Conservation (phyloP, 108 stramenopile species). For the Cyclotella kingstonii region DNA sequence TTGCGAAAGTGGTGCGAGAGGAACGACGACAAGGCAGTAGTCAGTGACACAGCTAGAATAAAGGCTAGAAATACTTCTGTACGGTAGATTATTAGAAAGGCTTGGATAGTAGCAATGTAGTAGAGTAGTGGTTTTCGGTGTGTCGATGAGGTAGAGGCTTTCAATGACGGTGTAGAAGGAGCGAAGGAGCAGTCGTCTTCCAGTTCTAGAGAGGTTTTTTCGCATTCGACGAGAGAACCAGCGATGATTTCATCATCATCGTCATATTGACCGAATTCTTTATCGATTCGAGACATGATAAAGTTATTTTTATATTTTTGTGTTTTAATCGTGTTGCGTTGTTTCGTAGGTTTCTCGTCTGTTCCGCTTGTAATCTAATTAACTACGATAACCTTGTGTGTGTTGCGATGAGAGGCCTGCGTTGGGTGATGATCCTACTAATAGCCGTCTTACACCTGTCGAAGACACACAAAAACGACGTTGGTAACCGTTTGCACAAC, state of each 20-base stretch:
- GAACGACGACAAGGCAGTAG: conserved; percentile 15
- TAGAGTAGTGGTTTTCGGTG: conserved; percentile 26
- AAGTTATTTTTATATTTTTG: not conserved
- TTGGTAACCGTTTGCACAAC: no score
- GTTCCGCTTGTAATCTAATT: no score
- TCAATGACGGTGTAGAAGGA: conserved; percentile 5
- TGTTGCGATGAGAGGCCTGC: no score
- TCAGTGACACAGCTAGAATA: conserved; percentile 25
- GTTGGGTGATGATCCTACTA: no score
- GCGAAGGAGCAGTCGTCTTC: conserved; percentile 9
- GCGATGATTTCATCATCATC: conserved; percentile 13
- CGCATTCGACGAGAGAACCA: conserved; percentile 15
- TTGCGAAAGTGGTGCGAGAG: not conserved
- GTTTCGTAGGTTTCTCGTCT: no score
- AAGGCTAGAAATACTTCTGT: conserved; percentile 32
- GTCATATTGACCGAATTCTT: conserved; percentile 43
- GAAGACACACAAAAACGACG: no score
- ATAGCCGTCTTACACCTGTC: no score
- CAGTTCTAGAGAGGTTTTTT: conserved; percentile 13
- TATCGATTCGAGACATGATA: conserved; percentile 12
- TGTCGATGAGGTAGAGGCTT: not conserved
- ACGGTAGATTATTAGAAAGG: conserved; percentile 44
- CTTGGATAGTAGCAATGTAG: conserved; percentile 40
- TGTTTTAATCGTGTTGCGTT: not conserved
- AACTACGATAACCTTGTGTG: no score